Conservation (phyloP, 2,329 filamentous ascomycete genomes). For the Alternaria viburni region DNA sequence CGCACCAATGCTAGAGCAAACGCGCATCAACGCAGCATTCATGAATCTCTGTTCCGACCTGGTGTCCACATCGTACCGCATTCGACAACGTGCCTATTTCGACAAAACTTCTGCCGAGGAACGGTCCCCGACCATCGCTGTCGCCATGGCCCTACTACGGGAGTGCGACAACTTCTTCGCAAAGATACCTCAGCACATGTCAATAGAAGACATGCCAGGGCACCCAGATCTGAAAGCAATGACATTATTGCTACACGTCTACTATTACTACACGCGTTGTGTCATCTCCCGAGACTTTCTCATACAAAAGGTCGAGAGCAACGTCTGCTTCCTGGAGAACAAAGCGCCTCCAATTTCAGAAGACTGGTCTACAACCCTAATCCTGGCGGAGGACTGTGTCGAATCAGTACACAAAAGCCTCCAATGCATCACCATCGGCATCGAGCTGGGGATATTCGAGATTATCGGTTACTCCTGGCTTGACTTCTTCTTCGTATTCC, state of each 20-base stretch:
- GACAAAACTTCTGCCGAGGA: conserved; percentile 26
- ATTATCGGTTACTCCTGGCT: conserved; percentile 30
- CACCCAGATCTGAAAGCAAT: conserved; percentile 18
- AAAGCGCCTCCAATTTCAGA: conserved; percentile 10
- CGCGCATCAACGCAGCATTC: conserved; percentile 20
- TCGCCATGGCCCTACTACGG: conserved; percentile 25
- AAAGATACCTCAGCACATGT: conserved; percentile 20
- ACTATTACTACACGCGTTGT: conserved; percentile 33
- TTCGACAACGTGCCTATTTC: conserved; percentile 32
- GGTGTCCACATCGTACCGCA: conserved; percentile 24
- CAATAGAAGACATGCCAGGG: conserved; percentile 13
- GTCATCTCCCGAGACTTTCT: conserved; percentile 33
- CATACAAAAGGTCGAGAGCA: conserved; percentile 31
- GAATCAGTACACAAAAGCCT: conserved; percentile 32
- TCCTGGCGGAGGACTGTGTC: conserved; percentile 35
- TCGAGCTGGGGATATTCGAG: conserved; percentile 19
- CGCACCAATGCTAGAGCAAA: conserved; percentile 23
- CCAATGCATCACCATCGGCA: conserved; percentile 25
- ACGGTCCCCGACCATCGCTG: conserved; percentile 22
- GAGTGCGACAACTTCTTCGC: conserved; percentile 27
- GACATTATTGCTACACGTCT: conserved; percentile 28
- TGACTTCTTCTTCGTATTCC: conserved; percentile 35
- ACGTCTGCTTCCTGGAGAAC: conserved; percentile 21
- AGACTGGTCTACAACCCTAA: conserved; percentile 19
- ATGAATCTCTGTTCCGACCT: conserved; percentile 19